These are phyloP conservation scores for Kokia cookei DNA, from an alignment of 441 rosid species.

Conservation along the genomic window DNA sequence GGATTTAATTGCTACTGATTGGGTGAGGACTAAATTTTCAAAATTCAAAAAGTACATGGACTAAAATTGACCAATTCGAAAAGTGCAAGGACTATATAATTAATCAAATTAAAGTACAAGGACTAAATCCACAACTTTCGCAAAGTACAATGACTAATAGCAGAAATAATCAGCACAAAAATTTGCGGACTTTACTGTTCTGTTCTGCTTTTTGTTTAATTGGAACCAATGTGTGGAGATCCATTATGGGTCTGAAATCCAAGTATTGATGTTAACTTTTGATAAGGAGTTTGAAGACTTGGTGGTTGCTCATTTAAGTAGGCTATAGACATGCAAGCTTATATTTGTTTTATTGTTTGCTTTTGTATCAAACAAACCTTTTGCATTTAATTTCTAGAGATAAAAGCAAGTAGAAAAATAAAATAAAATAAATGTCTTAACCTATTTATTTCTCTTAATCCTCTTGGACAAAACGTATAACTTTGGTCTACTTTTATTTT, in stretches of 20 bases:
- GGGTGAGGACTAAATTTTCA: too few relatives aligned
- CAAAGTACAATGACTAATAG: too few relatives aligned
- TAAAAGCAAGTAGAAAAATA: not conserved
- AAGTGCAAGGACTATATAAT: too few relatives aligned
- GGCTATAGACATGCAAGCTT: not conserved
- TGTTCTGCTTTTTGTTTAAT: not conserved
- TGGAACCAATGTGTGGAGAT: not conserved
- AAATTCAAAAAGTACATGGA: too few relatives aligned
- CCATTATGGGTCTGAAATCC: not conserved
- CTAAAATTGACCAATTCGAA: too few relatives aligned
- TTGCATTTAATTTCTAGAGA: not conserved
- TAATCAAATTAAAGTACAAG: too few relatives aligned
- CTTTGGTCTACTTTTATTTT: constrained; percentile 8
- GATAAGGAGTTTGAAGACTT: not conserved
- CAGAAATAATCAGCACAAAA: not conserved
- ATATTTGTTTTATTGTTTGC: not conserved
- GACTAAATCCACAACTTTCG: too few relatives aligned
- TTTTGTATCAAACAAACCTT: not conserved
- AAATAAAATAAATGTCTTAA: not conserved
- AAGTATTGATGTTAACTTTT: not conserved
- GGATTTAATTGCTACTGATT: too few relatives aligned
- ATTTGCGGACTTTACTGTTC: not conserved
- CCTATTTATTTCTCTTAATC: not conserved
- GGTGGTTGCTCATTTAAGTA: not conserved
- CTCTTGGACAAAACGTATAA: not conserved